phyloP scores from a whole-genome alignment of 345 rosid genomes.

The Gossypium longicalyx region DNA sequence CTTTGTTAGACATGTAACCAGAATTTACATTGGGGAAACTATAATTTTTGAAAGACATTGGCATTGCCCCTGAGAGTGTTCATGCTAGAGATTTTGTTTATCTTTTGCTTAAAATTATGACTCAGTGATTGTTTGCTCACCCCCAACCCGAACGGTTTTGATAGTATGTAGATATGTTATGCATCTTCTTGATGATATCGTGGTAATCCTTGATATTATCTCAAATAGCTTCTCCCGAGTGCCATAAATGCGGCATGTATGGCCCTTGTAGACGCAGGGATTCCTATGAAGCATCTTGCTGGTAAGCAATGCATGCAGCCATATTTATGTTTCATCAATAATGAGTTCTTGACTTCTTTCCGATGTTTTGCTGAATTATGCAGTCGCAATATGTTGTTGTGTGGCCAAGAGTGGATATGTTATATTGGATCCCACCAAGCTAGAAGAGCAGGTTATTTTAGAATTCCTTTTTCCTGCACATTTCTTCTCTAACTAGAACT shows the following conservation, averaged over 20 bases:
- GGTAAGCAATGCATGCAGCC: slow-evolving; percentile 34
- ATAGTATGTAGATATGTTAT: not conserved
- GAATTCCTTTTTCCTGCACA: not conserved
- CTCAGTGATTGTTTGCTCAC: not conserved
- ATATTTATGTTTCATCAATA: slow-evolving; percentile 4
- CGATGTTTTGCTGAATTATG: slow-evolving; percentile 18
- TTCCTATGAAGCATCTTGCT: slow-evolving; percentile 92
- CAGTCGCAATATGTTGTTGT: slow-evolving; percentile 92
- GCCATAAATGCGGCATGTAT: slow-evolving; percentile 94
- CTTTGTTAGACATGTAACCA: not conserved
- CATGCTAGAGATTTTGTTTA: not conserved
- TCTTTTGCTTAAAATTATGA: not conserved
- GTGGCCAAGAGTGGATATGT: slow-evolving; percentile 54
- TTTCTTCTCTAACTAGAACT: not conserved
- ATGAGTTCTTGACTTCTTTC: not conserved
- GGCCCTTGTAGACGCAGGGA: slow-evolving; percentile 96
- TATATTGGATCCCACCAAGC: slow-evolving; percentile 75
- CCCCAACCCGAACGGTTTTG: not conserved
- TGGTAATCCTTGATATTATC: slow-evolving; percentile 38
- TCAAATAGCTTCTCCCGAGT: slow-evolving; percentile 72
- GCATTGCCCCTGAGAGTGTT: not conserved
- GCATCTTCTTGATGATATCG: not conserved
- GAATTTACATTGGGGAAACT: not conserved
- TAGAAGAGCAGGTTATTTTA: slow-evolving; percentile 75
- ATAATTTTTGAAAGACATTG: not conserved